phyloP scores from a whole-genome alignment of 257 asterid genomes.

The Knoxia roxburghii region DNA sequence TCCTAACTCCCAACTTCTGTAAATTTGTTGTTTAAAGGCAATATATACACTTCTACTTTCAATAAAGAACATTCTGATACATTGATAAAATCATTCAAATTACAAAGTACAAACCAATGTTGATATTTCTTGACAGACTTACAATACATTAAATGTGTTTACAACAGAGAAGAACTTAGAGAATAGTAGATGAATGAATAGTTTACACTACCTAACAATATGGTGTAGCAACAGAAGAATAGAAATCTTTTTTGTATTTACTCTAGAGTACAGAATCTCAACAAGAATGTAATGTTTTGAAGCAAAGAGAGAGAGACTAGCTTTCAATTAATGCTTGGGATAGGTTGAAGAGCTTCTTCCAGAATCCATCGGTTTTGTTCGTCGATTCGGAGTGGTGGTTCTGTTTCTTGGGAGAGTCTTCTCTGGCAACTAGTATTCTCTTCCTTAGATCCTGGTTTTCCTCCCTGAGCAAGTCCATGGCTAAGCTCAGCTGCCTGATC shows the following conservation, averaged over 20 bases:
- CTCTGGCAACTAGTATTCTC: constrained; percentile 19
- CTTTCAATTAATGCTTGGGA: no score
- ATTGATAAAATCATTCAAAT: neutral
- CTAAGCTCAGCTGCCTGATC: constrained; percentile 67
- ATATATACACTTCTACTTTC: no score
- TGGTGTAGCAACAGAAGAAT: no score
- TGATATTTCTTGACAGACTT: neutral
- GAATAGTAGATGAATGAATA: no score
- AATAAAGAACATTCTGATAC: neutral
- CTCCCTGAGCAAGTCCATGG: constrained; percentile 61
- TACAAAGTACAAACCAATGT: neutral
- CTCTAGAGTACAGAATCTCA: no score
- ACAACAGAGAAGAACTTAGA: no score
- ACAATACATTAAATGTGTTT: no score
- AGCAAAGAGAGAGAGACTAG: no score
- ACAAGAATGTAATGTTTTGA: no score
- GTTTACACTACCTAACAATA: neutral
- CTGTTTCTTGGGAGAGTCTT: constrained; percentile 31
- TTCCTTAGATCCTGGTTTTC: constrained; percentile 55
- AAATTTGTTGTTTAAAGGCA: no score
- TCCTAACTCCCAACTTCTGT: neutral
- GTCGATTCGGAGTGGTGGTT: constrained; percentile 19
- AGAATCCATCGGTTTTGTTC: constrained; percentile 36
- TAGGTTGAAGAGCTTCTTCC: constrained; percentile 53
- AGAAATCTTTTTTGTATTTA: constrained; percentile 3